These are phyloP conservation scores for Fonsecaea erecta DNA, from an alignment of 2,329 filamentous ascomycete genomes.

Conservation along the genomic window DNA sequence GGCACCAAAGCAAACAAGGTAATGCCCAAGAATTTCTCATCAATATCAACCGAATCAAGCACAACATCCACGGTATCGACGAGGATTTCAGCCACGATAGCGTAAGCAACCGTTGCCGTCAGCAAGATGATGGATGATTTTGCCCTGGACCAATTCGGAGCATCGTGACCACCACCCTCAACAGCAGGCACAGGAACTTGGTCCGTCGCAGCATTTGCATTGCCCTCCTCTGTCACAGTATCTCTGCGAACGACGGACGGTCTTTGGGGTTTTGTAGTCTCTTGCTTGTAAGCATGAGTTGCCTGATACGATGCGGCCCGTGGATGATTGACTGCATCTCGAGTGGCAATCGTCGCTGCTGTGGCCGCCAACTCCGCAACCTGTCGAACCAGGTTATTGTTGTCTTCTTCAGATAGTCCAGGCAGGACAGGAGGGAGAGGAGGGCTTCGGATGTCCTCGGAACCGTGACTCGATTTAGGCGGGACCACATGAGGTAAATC, in stretches of 20 bases:
- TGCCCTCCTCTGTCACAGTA: conserved; percentile 42
- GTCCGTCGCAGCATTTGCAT: conserved; percentile 56
- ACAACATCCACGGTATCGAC: conserved; percentile 98
- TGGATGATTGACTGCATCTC: conserved; percentile 67
- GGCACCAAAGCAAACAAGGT: conserved; percentile 95
- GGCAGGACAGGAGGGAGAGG: conserved; percentile 54
- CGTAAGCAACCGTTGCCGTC: conserved; percentile 86
- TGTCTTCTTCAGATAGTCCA: conserved; percentile 80
- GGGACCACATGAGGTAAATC: conserved; percentile 72
- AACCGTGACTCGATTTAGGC: conserved; percentile 62
- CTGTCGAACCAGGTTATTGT: conserved; percentile 77
- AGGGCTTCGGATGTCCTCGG: conserved; percentile 48
- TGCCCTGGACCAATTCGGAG: conserved; percentile 93
- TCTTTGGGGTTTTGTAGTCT: conserved; percentile 38
- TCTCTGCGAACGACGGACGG: conserved; percentile 42
- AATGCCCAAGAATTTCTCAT: conserved; percentile 96
- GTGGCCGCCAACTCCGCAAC: conserved; percentile 94
- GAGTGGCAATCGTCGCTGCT: conserved; percentile 82
- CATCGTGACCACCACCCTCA: conserved; percentile 78
- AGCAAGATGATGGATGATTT: conserved; percentile 92
- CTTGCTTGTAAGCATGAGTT: conserved; percentile 42
- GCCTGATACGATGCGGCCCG: conserved; percentile 55
- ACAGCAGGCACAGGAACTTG: conserved; percentile 41
- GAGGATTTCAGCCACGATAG: conserved; percentile 94
- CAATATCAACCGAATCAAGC: conserved; percentile 83